These are phyloP conservation scores for Hymenoscyphus occultus DNA, from an alignment of 2,329 filamentous ascomycete species.

Conservation along the genomic window DNA sequence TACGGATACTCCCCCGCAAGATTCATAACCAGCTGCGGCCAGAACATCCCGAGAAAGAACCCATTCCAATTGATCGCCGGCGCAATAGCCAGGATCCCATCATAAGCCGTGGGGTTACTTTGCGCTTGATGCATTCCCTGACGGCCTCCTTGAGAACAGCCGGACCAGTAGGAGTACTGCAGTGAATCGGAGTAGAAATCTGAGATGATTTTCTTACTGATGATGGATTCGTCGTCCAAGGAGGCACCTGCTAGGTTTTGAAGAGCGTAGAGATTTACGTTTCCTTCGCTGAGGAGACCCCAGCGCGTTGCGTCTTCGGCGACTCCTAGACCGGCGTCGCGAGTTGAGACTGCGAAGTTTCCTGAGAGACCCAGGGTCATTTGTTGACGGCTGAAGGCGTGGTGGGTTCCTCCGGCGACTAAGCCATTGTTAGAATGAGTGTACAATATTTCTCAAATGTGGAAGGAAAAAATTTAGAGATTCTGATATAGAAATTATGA, in stretches of 20 bases:
- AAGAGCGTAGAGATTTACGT: neutral
- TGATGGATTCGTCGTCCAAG: slow-evolving; percentile 9
- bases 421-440: neutral
- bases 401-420: neutral
- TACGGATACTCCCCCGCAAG: slow-evolving; percentile 10
- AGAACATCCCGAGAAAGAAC: slow-evolving; percentile 12
- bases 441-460: too few relatives aligned
- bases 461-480: too few relatives aligned
- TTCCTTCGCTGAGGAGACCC: neutral
- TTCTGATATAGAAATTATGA: too few relatives aligned
- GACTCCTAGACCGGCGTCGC: slow-evolving; percentile 30
- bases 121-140: slow-evolving; percentile 40
- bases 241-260: neutral
- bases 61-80: slow-evolving; percentile 39
- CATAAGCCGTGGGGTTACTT: slow-evolving; percentile 38
- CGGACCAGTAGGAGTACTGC: slow-evolving; percentile 39
- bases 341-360: slow-evolving; percentile 32
- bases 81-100: slow-evolving; percentile 39
- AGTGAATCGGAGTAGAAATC: slow-evolving; percentile 37
- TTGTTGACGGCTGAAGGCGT: neutral
- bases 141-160: slow-evolving; percentile 41
- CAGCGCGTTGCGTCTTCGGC: neutral
- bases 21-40: slow-evolving; percentile 23
- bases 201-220: slow-evolving; percentile 37
- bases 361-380: slow-evolving; percentile 31